Conservation (phyloP, 768 basidiomycete genomes). For the Tricholoma sp. region DNA sequence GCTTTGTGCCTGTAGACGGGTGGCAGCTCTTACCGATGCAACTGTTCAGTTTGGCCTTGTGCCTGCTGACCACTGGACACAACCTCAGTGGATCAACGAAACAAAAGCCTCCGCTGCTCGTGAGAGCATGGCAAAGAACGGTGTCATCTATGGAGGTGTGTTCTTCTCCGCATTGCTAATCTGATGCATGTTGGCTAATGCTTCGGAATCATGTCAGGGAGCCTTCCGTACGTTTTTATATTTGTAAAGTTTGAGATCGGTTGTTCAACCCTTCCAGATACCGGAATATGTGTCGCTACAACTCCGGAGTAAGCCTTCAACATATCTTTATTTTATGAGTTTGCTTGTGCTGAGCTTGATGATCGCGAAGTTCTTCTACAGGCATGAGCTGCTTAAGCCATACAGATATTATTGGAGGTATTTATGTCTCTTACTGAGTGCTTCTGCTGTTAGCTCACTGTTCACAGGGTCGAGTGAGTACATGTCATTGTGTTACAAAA, state of each 20-base stretch:
- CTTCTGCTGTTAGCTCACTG: not conserved
- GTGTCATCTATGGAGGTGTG: conserved; percentile 65
- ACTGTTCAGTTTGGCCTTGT: conserved; percentile 76
- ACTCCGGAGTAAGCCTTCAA: conserved; percentile 71
- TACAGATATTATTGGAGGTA: conserved; percentile 86
- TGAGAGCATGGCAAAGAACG: conserved; percentile 62
- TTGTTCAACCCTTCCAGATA: conserved; percentile 37
- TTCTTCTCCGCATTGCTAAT: conserved; percentile 1
- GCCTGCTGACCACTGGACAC: conserved; percentile 71
- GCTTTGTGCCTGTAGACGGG: conserved; percentile 32
- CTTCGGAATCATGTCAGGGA: conserved; percentile 42
- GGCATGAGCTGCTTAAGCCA: conserved; percentile 71
- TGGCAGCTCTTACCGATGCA: conserved; percentile 54
- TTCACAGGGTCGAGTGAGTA: conserved; percentile 41
- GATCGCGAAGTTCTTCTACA: conserved; percentile 69
- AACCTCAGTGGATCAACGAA: conserved; percentile 81
- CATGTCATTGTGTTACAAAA: not conserved
- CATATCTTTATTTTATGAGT: not conserved
- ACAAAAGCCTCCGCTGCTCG: conserved; percentile 56
- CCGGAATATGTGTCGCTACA: conserved; percentile 97
- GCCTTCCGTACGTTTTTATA: conserved; percentile 57
- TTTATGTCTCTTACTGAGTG: conserved; percentile 3
- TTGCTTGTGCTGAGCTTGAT: not conserved
- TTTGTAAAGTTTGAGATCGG: not conserved
- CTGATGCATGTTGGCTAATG: not conserved